These are phyloP conservation scores for Sporothrix sp. DNA, from an alignment of 2,329 filamentous ascomycete genomes.

Conservation along the genomic window DNA sequence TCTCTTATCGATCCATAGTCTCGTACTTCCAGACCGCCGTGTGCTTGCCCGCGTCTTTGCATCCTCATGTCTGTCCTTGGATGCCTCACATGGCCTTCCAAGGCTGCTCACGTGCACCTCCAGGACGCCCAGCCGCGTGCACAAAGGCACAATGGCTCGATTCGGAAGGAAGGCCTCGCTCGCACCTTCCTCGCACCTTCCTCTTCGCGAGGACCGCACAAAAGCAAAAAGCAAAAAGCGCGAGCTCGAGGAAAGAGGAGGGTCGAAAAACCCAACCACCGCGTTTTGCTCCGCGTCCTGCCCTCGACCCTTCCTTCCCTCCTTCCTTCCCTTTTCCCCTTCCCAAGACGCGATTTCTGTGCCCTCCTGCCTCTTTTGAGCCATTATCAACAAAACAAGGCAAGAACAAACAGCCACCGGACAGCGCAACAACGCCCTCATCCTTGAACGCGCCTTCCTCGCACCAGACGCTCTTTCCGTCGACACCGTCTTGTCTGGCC, in stretches of 20 bases:
- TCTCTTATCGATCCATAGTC: no score
- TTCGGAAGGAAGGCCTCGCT: conserved; percentile 6
- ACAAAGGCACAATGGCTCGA: not conserved
- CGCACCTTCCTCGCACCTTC: conserved; percentile 12
- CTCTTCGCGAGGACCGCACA: not conserved
- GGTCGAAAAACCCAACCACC: not conserved
- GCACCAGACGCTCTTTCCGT: not conserved
- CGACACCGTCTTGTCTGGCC: not conserved
- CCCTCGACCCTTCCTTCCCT: not conserved
- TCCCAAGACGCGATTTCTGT: not conserved
- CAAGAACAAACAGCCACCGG: not conserved
- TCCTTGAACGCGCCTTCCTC: conserved; percentile 10
- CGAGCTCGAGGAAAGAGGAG: not conserved
- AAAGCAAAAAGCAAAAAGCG: no score
- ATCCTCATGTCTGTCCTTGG: not conserved
- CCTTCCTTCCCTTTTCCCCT: not conserved
- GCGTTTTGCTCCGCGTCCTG: not conserved
- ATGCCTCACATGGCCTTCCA: not conserved
- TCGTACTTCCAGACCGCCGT: no score
- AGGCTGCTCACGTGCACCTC: not conserved
- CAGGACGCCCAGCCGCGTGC: not conserved
- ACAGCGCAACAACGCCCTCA: not conserved
- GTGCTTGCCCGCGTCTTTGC: not conserved
- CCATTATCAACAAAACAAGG: not conserved
- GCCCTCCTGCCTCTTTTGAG: not conserved